Evolutionary conservation across 257 asterid genomes (phyloP), one percentile per base, ranked within the genome.

Genomic region (Cordia subcordata): DNA sequence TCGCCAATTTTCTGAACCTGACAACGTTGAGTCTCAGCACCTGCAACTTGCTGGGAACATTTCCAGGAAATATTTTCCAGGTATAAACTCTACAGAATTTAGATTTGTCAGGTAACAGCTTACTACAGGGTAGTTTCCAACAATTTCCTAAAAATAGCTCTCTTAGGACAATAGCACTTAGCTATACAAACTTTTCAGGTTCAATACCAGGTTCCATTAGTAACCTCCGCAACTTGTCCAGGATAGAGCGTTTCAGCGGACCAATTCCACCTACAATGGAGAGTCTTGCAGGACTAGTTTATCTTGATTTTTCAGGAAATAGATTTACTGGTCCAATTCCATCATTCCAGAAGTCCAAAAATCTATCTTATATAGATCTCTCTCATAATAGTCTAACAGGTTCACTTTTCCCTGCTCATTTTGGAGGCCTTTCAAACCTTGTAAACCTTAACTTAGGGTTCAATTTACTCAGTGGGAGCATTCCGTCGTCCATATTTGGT

Each of bases 81-180:
- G 55, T 84, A 9, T 55, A 69, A 50, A 70, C 79, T 55, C 65
- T 83, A 40, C 61, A 63, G 37, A 38, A 19, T 9, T 58, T 86
- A 40, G 85, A 83, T 65, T 69, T 83, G 22, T 47, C 75, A 39
- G 47, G 16, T 23, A 86, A 86, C 21, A 14, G 53, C 14, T 71
- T 70, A 15, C 87, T 83, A 18, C 59, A 56, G 54, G 95, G 95
- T 8, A 66, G 78, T 22, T 69, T 87, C 44, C 86, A 85, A 21
- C 83, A 78, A 18, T 87, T 87, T 62, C 75, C 81, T 13, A 8
- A 51, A 21, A 72, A 75, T 49, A 75, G 70, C 32, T 64, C 83
- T 62, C 78, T 86, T n/a, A 74, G 71, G 44, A 62, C 23, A 38
- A 39, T 86, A 65, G 8, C 23, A 17, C 88, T 87, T 57, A 47